phyloP scores from a whole-genome alignment of 805 yeast genomes.

The Starmerella khaoyaiensis region DNA sequence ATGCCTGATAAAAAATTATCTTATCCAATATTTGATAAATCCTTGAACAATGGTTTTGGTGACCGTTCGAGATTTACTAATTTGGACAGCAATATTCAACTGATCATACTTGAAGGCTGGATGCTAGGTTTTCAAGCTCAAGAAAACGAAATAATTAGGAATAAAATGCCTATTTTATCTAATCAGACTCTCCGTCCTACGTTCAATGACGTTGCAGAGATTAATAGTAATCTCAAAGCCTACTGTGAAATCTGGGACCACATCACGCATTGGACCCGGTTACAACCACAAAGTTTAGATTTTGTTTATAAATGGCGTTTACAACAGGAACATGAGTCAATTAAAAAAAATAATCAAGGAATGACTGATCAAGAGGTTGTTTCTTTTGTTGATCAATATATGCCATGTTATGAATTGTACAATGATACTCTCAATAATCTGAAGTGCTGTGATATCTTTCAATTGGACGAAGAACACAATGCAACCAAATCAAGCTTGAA shows the following conservation, averaged over 20 bases:
- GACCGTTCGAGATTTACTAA: constrained; percentile 37
- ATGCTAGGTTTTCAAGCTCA: constrained; percentile 60
- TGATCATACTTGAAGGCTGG: constrained; percentile 88
- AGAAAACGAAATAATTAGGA: constrained; percentile 12
- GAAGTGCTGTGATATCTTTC: too few species aligned
- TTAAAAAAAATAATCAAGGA: constrained; percentile 46
- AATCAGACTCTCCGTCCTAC: constrained; percentile 19
- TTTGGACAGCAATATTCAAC: constrained; percentile 35
- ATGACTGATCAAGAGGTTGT: constrained; percentile 66
- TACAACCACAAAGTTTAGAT: constrained; percentile 45
- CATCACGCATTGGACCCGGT: constrained; percentile 48
- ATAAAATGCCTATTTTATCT: neutral
- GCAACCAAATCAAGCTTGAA: too few species aligned
- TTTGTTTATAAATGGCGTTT: constrained; percentile 70
- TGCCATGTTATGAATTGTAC: constrained; percentile 72
- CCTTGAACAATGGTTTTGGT: constrained; percentile 59
- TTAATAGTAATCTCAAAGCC: constrained; percentile 40
- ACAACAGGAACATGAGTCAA: constrained; percentile 55
- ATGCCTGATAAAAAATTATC: neutral
- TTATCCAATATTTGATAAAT: constrained; percentile 70
- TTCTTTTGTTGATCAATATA: constrained; percentile 63
- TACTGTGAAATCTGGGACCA: constrained; percentile 45
- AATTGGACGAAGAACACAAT: too few species aligned
- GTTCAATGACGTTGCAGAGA: constrained; percentile 22
- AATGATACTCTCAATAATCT: neutral